Base-by-base conservation (phyloP, 2,329 filamentous ascomycete species). In the Westerdykella aurantiaca region DNA sequence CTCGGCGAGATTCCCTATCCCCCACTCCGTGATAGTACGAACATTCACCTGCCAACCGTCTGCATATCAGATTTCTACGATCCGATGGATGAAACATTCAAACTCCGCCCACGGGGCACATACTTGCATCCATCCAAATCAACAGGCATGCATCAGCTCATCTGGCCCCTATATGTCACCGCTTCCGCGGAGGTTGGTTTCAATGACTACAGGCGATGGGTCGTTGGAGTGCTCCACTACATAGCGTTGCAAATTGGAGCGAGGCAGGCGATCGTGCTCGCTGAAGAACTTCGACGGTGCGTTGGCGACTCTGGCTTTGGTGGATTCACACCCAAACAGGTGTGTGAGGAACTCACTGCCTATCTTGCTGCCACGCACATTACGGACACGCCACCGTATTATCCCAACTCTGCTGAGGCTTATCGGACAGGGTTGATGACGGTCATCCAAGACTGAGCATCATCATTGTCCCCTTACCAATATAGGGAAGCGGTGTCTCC, bases 1-100 rank as follows among this genome's bases (percentile, higher is more conserved):
- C 57, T 49, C 3, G 61, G 59, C 6, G 60, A 63, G 47, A 39
- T 62, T 5, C 47, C 52, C 11, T 63, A 59, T 21, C 58, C 33
- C n/a, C 18, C 17, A 2, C 37, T 38, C 6, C 22, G 14, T 21
- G 21, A 38, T 6, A 10, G 18, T 3, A 14, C 17, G 9, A 6
- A 22, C 33, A 14, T 34, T 17, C 12, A 18, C 47, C n/a, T 29
- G 7, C 2, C 2, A 4, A 29, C 2, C 4, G 11, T 29, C 25
- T 9, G 3, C 9, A 29, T 29, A 4, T 29, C 25, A 29, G 38
- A 39, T 12, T 11, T 42, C 10, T 37, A 41, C 31, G 38, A 47
- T 13, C 12, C 33, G 2, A 13, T 50, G 2, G 38, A 44, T 18
- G 34, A 34, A 5, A 47, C 34, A 17, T 52, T 42, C 39, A 49